phyloP scores from a whole-genome alignment of 2,329 filamentous ascomycete species.

The Zopfia rhizophila region DNA sequence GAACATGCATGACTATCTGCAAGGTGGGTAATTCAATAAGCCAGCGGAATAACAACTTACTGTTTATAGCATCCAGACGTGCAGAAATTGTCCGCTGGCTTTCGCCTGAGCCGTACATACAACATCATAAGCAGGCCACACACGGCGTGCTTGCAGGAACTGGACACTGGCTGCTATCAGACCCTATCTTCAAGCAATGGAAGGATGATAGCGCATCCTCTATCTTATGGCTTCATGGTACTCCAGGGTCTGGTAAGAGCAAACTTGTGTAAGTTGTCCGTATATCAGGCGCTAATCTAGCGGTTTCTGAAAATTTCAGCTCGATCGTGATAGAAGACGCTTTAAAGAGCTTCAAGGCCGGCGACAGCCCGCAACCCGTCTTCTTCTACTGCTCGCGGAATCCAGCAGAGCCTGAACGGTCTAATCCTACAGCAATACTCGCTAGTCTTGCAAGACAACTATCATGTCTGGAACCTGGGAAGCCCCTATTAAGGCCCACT shows the following conservation, averaged over 20 bases:
- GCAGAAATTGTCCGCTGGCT: slow-evolving; percentile 23
- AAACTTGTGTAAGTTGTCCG: slow-evolving; percentile 38
- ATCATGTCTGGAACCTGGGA: slow-evolving; percentile 19
- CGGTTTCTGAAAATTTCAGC: slow-evolving; percentile 19
- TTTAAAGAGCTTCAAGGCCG: slow-evolving; percentile 17
- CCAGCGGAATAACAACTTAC: slow-evolving; percentile 8
- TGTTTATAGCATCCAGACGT: slow-evolving; percentile 15
- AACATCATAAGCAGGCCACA: slow-evolving; percentile 23
- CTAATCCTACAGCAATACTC: slow-evolving; percentile 25
- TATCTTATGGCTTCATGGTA: slow-evolving; percentile 49
- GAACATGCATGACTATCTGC: slow-evolving; percentile 19
- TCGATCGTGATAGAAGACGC: slow-evolving; percentile 27
- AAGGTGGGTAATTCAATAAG: slow-evolving; percentile 16
- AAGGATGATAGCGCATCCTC: slow-evolving; percentile 40
- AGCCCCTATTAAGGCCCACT: slow-evolving; percentile 17
- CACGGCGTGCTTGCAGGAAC: slow-evolving; percentile 22
- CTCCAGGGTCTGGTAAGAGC: slow-evolving; percentile 47
- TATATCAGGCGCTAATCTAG: slow-evolving; percentile 28
- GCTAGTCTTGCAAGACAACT: slow-evolving; percentile 30
- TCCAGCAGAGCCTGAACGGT: slow-evolving; percentile 25
- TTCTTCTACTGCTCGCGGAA: slow-evolving; percentile 35
- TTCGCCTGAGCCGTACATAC: slow-evolving; percentile 20
- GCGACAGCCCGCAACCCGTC: slow-evolving; percentile 20
- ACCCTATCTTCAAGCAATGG: slow-evolving; percentile 36
- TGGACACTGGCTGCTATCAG: slow-evolving; percentile 26